A percentile compares a stretch with the other conserved stretches of the same genome.
These are phyloP conservation scores for Scolecobasidium constrictum DNA, from an alignment of 2,329 filamentous ascomycete genomes.

Conservation along the genomic window DNA sequence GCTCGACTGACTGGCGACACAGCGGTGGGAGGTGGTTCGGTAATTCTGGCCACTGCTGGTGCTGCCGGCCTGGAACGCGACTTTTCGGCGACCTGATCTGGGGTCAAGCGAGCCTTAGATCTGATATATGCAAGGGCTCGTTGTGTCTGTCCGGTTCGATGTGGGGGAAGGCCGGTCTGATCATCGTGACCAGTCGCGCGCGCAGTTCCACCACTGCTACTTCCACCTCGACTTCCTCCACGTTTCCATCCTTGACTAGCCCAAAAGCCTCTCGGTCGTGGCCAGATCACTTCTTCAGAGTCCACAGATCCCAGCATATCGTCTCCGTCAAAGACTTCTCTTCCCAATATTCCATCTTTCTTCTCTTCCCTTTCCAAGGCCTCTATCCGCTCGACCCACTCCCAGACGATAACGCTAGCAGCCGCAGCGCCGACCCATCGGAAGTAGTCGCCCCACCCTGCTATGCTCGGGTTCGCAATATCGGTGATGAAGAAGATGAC, in stretches of 20 bases:
- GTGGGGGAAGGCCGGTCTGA: constrained; percentile 16
- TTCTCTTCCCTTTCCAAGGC: constrained; percentile 85
- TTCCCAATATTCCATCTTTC: constrained; percentile 82
- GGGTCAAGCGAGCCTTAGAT: background rate
- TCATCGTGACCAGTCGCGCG: constrained; percentile 19
- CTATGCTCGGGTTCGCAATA: constrained; percentile 73
- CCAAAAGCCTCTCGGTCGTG: constrained; percentile 27
- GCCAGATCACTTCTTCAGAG: constrained; percentile 45
- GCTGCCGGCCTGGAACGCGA: background rate
- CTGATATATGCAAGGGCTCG: background rate
- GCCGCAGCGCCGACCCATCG: constrained; percentile 92
- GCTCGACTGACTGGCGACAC: constrained; percentile 48
- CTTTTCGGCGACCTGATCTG: background rate
- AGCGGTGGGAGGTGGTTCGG: constrained; percentile 34
- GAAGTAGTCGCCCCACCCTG: constrained; percentile 90
- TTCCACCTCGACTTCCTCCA: constrained; percentile 22
- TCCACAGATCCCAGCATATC: constrained; percentile 70
- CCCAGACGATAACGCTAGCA: constrained; percentile 94
- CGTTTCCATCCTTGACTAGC: constrained; percentile 18
- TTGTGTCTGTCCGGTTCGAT: constrained; percentile 17
- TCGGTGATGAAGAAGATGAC: constrained; percentile 91
- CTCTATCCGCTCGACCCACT: constrained; percentile 94
- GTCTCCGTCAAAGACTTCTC: constrained; percentile 88
- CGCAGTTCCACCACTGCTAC: constrained; percentile 15
- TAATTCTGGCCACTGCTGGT: constrained; percentile 13